These are phyloP conservation scores for Coemansia sp. DNA, from an alignment of 192 early-diverging fungal species.

Conservation along the genomic window DNA sequence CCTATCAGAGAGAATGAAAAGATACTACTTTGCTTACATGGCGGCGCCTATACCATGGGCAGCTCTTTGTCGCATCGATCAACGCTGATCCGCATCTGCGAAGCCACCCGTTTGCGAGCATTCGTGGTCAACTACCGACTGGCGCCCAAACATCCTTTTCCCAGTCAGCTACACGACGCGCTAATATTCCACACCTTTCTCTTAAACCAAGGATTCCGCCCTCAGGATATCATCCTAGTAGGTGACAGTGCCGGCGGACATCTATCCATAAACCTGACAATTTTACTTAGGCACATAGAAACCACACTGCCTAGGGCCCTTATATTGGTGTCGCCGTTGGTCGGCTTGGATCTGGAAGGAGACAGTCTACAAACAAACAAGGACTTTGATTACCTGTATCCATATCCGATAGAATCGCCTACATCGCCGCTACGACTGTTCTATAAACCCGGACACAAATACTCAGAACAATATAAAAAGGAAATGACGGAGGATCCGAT, in stretches of 20 bases:
- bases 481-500: slow-evolving; percentile 15
- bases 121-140: slow-evolving; percentile 36
- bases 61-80: slow-evolving; percentile 19
- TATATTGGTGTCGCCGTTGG: slow-evolving; percentile 21
- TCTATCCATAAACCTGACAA: slow-evolving; percentile 14
- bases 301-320: not conserved
- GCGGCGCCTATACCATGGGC: slow-evolving; percentile 28
- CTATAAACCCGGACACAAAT: slow-evolving; percentile 27
- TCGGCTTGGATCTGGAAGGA: slow-evolving; percentile 1
- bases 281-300: slow-evolving; percentile 10
- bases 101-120: not conserved
- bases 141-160: slow-evolving; percentile 32
- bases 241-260: slow-evolving; percentile 47
- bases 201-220: slow-evolving; percentile 15
- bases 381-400: slow-evolving; percentile 21
- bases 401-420: slow-evolving; percentile 18
- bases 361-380: slow-evolving; percentile 11
- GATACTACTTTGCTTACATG: slow-evolving; percentile 25
- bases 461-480: slow-evolving; percentile 7
- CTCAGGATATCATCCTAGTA: slow-evolving; percentile 19
- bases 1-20: slow-evolving; percentile 16
- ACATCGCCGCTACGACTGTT: slow-evolving; percentile 23
- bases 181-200: slow-evolving; percentile 18
- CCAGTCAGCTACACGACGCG: slow-evolving; percentile 40
- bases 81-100: slow-evolving; percentile 2